These are phyloP conservation scores for Pseudozyma hubeiensis DNA, from an alignment of 1,284 basidiomycete genomes.

Conservation along the genomic window DNA sequence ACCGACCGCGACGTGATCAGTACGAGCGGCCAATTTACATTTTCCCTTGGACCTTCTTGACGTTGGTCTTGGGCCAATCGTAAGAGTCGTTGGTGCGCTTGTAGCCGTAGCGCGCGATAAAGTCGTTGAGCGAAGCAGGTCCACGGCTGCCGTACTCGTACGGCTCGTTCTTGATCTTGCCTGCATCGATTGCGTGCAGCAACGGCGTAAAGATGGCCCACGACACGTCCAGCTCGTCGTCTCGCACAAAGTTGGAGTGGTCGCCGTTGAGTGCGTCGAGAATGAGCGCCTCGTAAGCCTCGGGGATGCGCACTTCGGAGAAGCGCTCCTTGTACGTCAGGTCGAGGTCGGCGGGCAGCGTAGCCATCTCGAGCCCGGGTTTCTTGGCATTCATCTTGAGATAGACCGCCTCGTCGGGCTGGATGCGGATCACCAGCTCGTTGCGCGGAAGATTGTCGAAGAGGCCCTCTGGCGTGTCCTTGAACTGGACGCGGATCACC, in stretches of 20 bases:
- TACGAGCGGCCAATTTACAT: conserved; percentile 23
- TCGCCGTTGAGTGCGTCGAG: conserved; percentile 68
- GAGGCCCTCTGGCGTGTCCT: conserved; percentile 53
- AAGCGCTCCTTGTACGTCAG: conserved; percentile 66
- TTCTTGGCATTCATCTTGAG: conserved; percentile 66
- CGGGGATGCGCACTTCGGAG: conserved; percentile 62
- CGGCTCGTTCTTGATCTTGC: conserved; percentile 62
- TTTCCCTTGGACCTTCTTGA: conserved; percentile 56
- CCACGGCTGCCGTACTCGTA: conserved; percentile 66
- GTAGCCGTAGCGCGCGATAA: conserved; percentile 62
- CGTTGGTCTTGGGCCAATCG: conserved; percentile 62
- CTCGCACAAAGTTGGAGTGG: conserved; percentile 69
- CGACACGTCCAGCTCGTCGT: conserved; percentile 68
- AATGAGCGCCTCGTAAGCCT: conserved; percentile 69
- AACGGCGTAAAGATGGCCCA: conserved; percentile 69
- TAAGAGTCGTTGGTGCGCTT: conserved; percentile 57
- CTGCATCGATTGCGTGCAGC: conserved; percentile 65
- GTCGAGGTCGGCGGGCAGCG: conserved; percentile 61
- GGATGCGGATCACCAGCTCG: conserved; percentile 67
- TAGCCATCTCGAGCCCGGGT: conserved; percentile 58
- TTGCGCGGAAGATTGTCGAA: conserved; percentile 58
- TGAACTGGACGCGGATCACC: conserved; percentile 67
- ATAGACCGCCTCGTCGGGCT: conserved; percentile 67
- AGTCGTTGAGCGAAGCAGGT: conserved; percentile 61
- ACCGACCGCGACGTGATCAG: too few relatives aligned